Evolutionary conservation across 2,329 filamentous ascomycete genomes (phyloP).

Genomic region (Botrytis cinerea): DNA sequence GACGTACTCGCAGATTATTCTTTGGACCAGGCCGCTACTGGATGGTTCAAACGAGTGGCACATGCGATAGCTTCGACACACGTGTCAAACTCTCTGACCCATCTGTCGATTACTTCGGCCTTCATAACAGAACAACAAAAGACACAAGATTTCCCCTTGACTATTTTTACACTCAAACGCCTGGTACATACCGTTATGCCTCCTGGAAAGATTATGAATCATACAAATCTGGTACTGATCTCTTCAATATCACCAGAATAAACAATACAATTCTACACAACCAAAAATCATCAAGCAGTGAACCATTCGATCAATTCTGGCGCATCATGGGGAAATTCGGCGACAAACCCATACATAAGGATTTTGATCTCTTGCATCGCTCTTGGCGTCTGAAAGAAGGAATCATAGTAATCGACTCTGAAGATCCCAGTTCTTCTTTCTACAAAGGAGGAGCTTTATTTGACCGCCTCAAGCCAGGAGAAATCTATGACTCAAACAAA

Average conservation of each 20-base stretch:
- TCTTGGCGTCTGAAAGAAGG: slow-evolving; percentile 13
- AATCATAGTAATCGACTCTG: background rate
- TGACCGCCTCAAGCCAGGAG: background rate
- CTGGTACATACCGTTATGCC: background rate
- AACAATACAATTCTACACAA: background rate
- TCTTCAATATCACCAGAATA: background rate
- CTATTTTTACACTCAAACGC: background rate
- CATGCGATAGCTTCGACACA: slow-evolving; percentile 14
- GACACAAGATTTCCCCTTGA: accelerated
- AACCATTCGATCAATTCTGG: background rate
- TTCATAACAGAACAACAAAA: background rate
- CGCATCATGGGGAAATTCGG: background rate
- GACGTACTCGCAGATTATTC: background rate
- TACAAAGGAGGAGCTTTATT: background rate
- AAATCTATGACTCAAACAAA: background rate
- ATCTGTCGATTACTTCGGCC: background rate
- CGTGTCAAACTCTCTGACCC: background rate
- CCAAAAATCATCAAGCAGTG: background rate
- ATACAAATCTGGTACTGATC: background rate
- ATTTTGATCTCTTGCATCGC: slow-evolving; percentile 15
- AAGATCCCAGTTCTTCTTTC: background rate
- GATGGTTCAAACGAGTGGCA: background rate
- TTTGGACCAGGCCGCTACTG: background rate
- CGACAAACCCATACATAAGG: background rate
- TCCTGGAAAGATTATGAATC: slow-evolving; percentile 4